phyloP scores from a whole-genome alignment of 768 basidiomycete species.

The Pisolithus tinctorius region DNA sequence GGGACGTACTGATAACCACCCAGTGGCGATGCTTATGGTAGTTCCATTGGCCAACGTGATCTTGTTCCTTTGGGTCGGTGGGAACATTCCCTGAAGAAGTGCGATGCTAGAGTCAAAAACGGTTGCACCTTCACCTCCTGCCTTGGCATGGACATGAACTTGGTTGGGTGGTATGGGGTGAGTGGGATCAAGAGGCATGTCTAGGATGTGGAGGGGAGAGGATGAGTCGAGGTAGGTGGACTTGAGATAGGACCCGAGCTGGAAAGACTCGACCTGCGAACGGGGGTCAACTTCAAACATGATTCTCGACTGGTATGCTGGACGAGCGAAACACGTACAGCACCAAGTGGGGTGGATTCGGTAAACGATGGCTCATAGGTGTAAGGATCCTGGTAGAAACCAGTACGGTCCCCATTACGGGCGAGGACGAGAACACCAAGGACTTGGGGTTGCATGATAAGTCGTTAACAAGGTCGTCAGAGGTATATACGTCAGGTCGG shows the following conservation, averaged over 20 bases:
- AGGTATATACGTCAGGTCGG: neutral
- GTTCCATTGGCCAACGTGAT: conserved; percentile 75
- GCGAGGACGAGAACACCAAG: conserved; percentile 74
- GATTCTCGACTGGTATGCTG: neutral
- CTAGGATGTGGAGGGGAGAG: conserved; percentile 62
- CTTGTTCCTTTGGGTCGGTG: conserved; percentile 62
- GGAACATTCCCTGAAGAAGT: conserved; percentile 77
- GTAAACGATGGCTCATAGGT: conserved; percentile 57
- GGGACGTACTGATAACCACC: conserved; percentile 85
- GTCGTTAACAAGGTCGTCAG: conserved; percentile 9
- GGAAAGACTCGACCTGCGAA: conserved; percentile 55
- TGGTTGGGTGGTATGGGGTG: conserved; percentile 58
- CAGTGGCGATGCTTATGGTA: conserved; percentile 63
- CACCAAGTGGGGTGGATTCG: conserved; percentile 72
- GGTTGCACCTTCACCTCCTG: conserved; percentile 71
- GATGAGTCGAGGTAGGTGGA: conserved; percentile 59
- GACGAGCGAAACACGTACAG: conserved; percentile 34
- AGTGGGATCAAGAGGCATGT: conserved; percentile 52
- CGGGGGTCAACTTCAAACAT: no score
- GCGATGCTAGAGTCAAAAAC: conserved; percentile 84
- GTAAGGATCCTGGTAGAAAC: conserved; percentile 65
- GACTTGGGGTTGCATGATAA: conserved; percentile 30
- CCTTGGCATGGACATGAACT: conserved; percentile 73
- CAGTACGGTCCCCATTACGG: conserved; percentile 68
- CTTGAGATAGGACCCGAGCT: conserved; percentile 56